These are phyloP conservation scores for Stachybotrys elegans DNA, from an alignment of 2,329 filamentous ascomycete species.

Conservation along the genomic window DNA sequence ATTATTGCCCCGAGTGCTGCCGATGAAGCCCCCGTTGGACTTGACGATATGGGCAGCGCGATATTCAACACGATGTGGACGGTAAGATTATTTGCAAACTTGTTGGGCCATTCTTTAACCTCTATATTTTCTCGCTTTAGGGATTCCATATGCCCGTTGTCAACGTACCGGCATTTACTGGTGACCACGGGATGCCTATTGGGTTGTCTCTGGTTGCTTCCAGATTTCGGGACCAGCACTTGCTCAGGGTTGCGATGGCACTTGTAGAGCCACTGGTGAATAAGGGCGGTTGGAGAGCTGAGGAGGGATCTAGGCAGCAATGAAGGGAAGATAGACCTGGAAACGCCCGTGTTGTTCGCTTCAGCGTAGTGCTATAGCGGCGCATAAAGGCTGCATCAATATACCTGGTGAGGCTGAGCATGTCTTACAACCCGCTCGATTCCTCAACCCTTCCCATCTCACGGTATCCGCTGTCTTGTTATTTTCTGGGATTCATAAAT, in stretches of 20 bases:
- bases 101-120: neutral
- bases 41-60: conserved; percentile 44
- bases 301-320: too few species aligned
- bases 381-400: neutral
- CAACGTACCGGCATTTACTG: conserved; percentile 12
- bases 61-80: conserved; percentile 46
- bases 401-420: too few species aligned
- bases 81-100: conserved; percentile 21
- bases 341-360: neutral
- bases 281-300: neutral
- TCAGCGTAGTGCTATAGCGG: neutral
- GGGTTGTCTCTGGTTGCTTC: conserved; percentile 10
- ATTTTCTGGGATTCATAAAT: too few species aligned
- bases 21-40: conserved; percentile 51
- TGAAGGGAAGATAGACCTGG: too few species aligned
- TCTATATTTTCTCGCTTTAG: neutral
- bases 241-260: neutral
- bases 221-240: neutral
- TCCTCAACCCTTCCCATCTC: too few species aligned
- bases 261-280: neutral
- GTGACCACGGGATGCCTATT: conserved; percentile 12
- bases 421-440: too few species aligned
- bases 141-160: conserved; percentile 12
- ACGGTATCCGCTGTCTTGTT: too few species aligned
- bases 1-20: conserved; percentile 52